These are phyloP conservation scores for Sarocladium strictum DNA, from an alignment of 2,329 filamentous ascomycete species.

Conservation along the genomic window DNA sequence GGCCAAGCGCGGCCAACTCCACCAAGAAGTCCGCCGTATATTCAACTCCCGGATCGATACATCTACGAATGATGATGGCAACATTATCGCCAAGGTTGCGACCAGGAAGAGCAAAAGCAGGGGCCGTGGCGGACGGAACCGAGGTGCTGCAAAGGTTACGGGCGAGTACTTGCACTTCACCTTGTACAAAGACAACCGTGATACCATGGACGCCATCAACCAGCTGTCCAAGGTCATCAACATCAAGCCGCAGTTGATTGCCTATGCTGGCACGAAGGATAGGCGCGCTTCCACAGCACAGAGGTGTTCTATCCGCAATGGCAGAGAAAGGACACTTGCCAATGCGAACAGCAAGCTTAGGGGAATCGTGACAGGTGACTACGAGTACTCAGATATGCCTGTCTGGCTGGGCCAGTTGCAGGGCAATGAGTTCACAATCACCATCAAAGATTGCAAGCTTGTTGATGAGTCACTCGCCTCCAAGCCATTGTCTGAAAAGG, in stretches of 20 bases:
- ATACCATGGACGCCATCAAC: constrained; percentile 85
- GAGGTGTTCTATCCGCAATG: constrained; percentile 59
- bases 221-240: constrained; percentile 70
- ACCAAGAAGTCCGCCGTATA: constrained; percentile 66
- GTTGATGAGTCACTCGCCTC: constrained; percentile 24
- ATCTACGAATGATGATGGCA: constrained; percentile 49
- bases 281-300: constrained; percentile 81
- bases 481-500: constrained; percentile 20
- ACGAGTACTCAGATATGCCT: constrained; percentile 64
- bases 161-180: constrained; percentile 86
- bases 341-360: constrained; percentile 57
- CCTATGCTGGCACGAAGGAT: constrained; percentile 82
- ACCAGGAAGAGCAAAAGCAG: constrained; percentile 33
- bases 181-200: constrained; percentile 93
- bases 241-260: constrained; percentile 68
- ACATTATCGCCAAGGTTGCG: constrained; percentile 62
- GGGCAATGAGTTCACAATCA: constrained; percentile 92
- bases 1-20: constrained; percentile 38
- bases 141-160: constrained; percentile 30
- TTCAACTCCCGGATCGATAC: constrained; percentile 77
- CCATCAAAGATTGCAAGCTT: constrained; percentile 77
- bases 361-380: constrained; percentile 70
- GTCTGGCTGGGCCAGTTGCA: constrained; percentile 77
- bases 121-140: constrained; percentile 14
- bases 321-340: constrained; percentile 53